Conservation (phyloP, 1,284 basidiomycete genomes). For the Abortiporus biennis region DNA sequence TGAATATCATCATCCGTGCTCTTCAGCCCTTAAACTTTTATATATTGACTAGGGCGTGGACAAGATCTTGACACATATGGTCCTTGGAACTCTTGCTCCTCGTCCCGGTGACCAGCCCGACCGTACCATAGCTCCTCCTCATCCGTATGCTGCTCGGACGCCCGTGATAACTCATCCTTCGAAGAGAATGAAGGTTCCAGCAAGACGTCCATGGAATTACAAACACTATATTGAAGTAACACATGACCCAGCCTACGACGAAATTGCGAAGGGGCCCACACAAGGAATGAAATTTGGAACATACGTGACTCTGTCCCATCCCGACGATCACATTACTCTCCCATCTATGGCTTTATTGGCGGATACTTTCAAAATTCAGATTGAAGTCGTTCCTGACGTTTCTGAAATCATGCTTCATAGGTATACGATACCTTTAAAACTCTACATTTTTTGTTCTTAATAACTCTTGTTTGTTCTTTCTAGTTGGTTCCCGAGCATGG, state of each 20-base stretch:
- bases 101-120: constrained; percentile 11
- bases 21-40: background rate
- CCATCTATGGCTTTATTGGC: constrained; percentile 48
- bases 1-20: too few relatives aligned
- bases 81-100: constrained; percentile 46
- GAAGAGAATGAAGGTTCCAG: constrained; percentile 16
- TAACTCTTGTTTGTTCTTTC: too few relatives aligned
- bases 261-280: constrained; percentile 29
- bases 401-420: too few relatives aligned
- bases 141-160: constrained; percentile 47
- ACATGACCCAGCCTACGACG: constrained; percentile 30
- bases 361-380: constrained; percentile 42
- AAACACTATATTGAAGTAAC: constrained; percentile 29
- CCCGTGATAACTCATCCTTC: constrained; percentile 48
- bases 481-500: constrained; percentile 59
- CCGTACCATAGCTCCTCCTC: constrained; percentile 41
- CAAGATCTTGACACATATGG: constrained; percentile 44
- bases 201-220: constrained; percentile 29
- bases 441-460: too few relatives aligned
- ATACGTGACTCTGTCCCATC: constrained; percentile 43
- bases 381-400: constrained; percentile 38
- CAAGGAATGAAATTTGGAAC: constrained; percentile 51
- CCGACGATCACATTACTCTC: constrained; percentile 37
- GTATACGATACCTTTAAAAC: too few relatives aligned
- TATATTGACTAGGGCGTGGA: constrained; percentile 40